Evolutionary conservation across 2,329 filamentous ascomycete genomes (phyloP).

Genomic region (Pseudogymnoascus sp.): DNA sequence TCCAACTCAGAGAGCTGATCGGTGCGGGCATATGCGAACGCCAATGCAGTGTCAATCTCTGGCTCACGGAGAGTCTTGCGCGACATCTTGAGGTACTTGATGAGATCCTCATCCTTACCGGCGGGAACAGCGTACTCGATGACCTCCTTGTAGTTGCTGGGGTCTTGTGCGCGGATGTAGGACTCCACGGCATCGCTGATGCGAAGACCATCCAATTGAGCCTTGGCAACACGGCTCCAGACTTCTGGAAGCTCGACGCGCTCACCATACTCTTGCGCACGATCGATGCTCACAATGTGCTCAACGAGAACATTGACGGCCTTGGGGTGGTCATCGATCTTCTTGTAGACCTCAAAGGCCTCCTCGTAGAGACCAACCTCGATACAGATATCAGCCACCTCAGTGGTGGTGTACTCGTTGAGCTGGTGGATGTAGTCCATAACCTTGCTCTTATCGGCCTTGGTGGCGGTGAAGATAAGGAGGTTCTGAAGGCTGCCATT

Average conservation of each 20-base stretch:
- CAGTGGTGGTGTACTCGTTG: slow-evolving; percentile 80
- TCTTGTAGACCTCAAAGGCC: slow-evolving; percentile 98
- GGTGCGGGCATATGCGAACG: slow-evolving; percentile 86
- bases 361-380: slow-evolving; percentile 93
- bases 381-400: slow-evolving; percentile 88
- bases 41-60: slow-evolving; percentile 84
- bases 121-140: slow-evolving; percentile 93
- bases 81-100: slow-evolving; percentile 95
- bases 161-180: slow-evolving; percentile 90
- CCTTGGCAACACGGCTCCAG: slow-evolving; percentile 97
- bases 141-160: slow-evolving; percentile 88
- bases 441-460: slow-evolving; percentile 88
- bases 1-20: slow-evolving; percentile 90
- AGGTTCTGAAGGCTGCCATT: slow-evolving; percentile 95
- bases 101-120: slow-evolving; percentile 93
- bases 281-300: slow-evolving; percentile 94
- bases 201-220: slow-evolving; percentile 90
- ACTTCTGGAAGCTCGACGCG: slow-evolving; percentile 89
- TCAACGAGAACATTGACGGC: slow-evolving; percentile 91
- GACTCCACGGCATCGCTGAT: slow-evolving; percentile 90
- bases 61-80: slow-evolving; percentile 94
- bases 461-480: slow-evolving; percentile 90
- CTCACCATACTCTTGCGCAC: slow-evolving; percentile 91
- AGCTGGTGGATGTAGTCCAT: slow-evolving; percentile 95
- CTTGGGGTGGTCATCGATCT: slow-evolving; percentile 79